Evolutionary conservation across 345 rosid genomes (phyloP), one percentile per base, ranked within the genome.

Genomic region (Gossypium ekmanianum): DNA sequence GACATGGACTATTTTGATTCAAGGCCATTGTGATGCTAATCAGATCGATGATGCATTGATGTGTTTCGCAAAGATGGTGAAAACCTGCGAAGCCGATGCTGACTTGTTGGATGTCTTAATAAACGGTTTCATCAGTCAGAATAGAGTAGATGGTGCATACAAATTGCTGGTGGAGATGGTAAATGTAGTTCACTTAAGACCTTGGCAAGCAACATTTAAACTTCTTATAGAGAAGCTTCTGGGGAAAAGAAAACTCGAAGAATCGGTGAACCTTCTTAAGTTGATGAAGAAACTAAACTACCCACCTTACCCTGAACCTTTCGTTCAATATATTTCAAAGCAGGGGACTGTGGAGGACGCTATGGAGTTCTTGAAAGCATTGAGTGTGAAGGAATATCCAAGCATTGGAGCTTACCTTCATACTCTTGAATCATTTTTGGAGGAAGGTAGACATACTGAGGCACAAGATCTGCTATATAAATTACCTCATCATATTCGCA

Each of bases 1-100:
- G 79, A 94, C 94, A 5, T 94, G 98, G 98, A 94, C 98, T 48
- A 87, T 91, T 78, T 86, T 94, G 83, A 94, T 92, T 77, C 89
- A 91, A 80, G 97, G 97, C 54, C 92, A 85, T 70, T 94, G 91
- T 81, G 85, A 57, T 72, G 91, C 90, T 75, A 77, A 81, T 54
- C 84, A 88, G 83, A 72, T 89, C 1, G 94, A 87, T 24, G 78
- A 81, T 75, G 98, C 94, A 29, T 84, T 92, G 6, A 63, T 75
- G 63, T 83, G 85, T 78, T 87, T 90, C 65, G 87, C 88, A 12
- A 83, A 76, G 74, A 87, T 88, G 80, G 87, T 85, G 84, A 88
- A 78, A 79, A 80, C 81, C 70, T 76, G 72, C 11, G 73, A 82
- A 79, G 73, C 82, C 7, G 98, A 94, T 81, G 90, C 93, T 44